A percentile compares a stretch with the other conserved stretches of the same genome.
Evolutionary conservation across 2,329 filamentous ascomycete genomes (phyloP).

Genomic region (Fusarium cicatricum): DNA sequence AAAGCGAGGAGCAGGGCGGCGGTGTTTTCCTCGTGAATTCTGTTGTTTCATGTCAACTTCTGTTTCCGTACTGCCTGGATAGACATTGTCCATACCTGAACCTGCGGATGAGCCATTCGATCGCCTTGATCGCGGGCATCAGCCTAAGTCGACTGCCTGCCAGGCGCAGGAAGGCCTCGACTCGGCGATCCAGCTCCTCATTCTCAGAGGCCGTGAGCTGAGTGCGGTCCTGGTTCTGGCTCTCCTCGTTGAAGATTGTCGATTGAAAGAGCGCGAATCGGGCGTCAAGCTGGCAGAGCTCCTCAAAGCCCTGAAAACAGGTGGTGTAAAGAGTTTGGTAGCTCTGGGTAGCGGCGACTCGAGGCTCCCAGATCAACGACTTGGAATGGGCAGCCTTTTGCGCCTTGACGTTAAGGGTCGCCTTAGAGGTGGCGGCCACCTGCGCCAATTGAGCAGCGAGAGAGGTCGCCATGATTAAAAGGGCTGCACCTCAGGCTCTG

Average conservation of each 20-base stretch:
- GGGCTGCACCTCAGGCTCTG: conserved; percentile 38
- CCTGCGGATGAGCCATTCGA: conserved; percentile 93
- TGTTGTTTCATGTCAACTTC: conserved; percentile 47
- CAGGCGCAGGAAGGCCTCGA: conserved; percentile 85
- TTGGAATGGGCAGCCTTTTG: conserved; percentile 92
- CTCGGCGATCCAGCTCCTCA: conserved; percentile 76
- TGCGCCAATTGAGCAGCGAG: conserved; percentile 94
- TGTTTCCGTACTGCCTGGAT: neutral
- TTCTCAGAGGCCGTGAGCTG: conserved; percentile 87
- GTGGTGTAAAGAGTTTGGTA: conserved; percentile 89
- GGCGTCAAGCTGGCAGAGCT: conserved; percentile 85
- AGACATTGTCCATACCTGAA: conserved; percentile 72
- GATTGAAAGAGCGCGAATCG: conserved; percentile 78
- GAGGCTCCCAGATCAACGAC: conserved; percentile 91
- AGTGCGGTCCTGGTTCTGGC: conserved; percentile 85
- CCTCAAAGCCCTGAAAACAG: conserved; percentile 88
- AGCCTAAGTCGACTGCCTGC: conserved; percentile 80
- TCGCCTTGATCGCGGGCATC: conserved; percentile 85
- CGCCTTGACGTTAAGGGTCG: conserved; percentile 90
- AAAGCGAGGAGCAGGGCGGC: conserved; percentile 81
- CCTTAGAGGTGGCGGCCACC: conserved; percentile 88
- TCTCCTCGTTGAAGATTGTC: conserved; percentile 92
- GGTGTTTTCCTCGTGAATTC: conserved; percentile 92
- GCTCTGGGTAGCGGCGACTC: conserved; percentile 84
- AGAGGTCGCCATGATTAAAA: conserved; percentile 75